phyloP scores from a whole-genome alignment of 108 stramenopile genomes.

The Pseudonitzschia multiseries region DNA sequence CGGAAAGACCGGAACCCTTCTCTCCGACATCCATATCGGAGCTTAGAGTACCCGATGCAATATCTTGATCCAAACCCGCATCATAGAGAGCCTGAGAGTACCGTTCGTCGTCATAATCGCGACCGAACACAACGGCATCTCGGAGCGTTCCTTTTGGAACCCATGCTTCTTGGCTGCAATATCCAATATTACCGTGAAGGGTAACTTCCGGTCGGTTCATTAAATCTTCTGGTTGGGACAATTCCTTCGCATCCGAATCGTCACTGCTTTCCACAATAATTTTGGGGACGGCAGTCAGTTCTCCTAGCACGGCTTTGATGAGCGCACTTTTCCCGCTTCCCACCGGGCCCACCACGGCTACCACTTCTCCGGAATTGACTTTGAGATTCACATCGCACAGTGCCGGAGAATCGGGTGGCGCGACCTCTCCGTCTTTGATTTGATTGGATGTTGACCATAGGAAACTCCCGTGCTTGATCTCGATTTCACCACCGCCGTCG shows the following conservation, averaged over 20 bases:
- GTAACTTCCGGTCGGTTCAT: slow-evolving; percentile 48
- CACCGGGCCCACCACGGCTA: slow-evolving; percentile 85
- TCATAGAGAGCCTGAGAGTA: slow-evolving; percentile 59
- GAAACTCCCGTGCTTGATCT: slow-evolving; percentile 72
- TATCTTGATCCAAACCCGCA: slow-evolving; percentile 76
- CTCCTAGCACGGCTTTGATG: slow-evolving; percentile 80
- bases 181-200: slow-evolving; percentile 58
- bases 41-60: slow-evolving; percentile 46
- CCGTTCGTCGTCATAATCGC: slow-evolving; percentile 70
- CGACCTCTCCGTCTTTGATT: slow-evolving; percentile 28
- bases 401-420: slow-evolving; percentile 44
- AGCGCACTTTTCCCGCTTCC: slow-evolving; percentile 90
- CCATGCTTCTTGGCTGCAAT: slow-evolving; percentile 87
- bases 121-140: slow-evolving; percentile 83
- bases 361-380: slow-evolving; percentile 69
- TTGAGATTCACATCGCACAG: slow-evolving; percentile 56
- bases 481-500: slow-evolving; percentile 58
- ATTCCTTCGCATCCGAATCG: neutral
- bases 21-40: slow-evolving; percentile 81
- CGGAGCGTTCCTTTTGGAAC: slow-evolving; percentile 74
- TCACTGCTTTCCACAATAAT: slow-evolving; percentile 33
- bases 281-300: slow-evolving; percentile 70
- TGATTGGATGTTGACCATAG: slow-evolving; percentile 50
- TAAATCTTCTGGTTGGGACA: slow-evolving; percentile 17
- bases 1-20: slow-evolving; percentile 71